Evolutionary conservation across 1,284 basidiomycete genomes (phyloP).

Genomic region (Ganoderma sinense): DNA sequence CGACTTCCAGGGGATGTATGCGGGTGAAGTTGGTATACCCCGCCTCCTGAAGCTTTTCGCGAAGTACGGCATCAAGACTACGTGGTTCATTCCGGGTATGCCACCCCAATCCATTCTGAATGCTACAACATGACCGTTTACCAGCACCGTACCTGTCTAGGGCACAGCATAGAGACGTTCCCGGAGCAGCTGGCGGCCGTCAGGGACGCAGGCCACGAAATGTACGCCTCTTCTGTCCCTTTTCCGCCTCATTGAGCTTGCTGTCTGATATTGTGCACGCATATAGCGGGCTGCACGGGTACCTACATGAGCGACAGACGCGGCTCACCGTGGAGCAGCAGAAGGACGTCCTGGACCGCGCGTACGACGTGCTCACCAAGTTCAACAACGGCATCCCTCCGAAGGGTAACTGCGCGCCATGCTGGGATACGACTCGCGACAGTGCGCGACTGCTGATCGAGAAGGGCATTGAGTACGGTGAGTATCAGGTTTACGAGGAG

Average conservation of each 20-base stretch:
- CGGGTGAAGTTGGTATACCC: slow-evolving; percentile 78
- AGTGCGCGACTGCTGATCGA: slow-evolving; percentile 73
- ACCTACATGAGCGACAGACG: slow-evolving; percentile 79
- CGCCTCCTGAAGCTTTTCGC: slow-evolving; percentile 74
- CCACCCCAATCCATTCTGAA: not conserved
- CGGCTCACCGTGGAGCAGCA: slow-evolving; percentile 73
- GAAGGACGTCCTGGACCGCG: slow-evolving; percentile 75
- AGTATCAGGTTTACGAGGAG: slow-evolving; percentile 10
- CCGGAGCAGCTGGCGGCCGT: slow-evolving; percentile 70
- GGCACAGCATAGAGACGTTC: slow-evolving; percentile 76
- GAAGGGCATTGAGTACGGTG: slow-evolving; percentile 81
- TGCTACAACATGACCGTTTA: not conserved
- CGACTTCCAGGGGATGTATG: slow-evolving; percentile 62
- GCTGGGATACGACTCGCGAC: slow-evolving; percentile 83
- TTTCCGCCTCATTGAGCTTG: not conserved
- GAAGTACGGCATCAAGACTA: slow-evolving; percentile 74
- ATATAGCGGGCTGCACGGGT: slow-evolving; percentile 73
- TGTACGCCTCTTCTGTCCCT: slow-evolving; percentile 44
- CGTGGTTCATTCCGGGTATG: slow-evolving; percentile 77
- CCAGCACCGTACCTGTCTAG: slow-evolving; percentile 36
- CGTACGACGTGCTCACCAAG: slow-evolving; percentile 68
- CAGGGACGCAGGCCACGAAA: slow-evolving; percentile 74
- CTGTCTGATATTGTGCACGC: not conserved
- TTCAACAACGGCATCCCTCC: slow-evolving; percentile 75
- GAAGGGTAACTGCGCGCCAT: slow-evolving; percentile 73